phyloP scores from a whole-genome alignment of 352 stramenopile genomes.

The Globisporangium apiculatum region DNA sequence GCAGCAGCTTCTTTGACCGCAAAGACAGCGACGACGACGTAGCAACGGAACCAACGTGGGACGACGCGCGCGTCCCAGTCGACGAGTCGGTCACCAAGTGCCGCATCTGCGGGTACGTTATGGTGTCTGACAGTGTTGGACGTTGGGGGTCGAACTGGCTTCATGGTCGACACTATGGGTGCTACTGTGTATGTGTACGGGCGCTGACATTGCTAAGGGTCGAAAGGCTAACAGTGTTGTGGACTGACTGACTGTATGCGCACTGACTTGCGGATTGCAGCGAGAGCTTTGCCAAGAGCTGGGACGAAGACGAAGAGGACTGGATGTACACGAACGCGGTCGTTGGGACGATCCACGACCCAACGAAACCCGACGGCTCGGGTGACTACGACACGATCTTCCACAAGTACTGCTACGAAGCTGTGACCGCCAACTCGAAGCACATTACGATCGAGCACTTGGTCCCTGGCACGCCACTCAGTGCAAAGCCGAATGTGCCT shows the following conservation, averaged over 20 bases:
- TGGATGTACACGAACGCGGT: conserved; percentile 89
- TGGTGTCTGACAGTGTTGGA: not conserved
- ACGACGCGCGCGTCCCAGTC: conserved; percentile 66
- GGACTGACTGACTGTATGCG: not conserved
- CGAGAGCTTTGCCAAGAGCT: conserved; percentile 77
- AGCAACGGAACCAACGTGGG: conserved; percentile 39
- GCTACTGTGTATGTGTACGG: too few relatives aligned
- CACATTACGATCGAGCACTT: conserved; percentile 67
- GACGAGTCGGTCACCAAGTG: conserved; percentile 76
- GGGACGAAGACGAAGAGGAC: conserved; percentile 86
- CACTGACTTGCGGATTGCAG: conserved; percentile 12
- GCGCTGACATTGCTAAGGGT: too few relatives aligned
- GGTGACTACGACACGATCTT: conserved; percentile 71
- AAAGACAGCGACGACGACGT: conserved; percentile 43
- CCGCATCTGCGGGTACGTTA: conserved; percentile 65
- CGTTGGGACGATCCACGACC: conserved; percentile 62
- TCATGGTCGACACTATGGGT: too few relatives aligned
- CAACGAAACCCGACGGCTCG: conserved; percentile 18
- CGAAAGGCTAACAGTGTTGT: too few relatives aligned
- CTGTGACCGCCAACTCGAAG: conserved; percentile 76
- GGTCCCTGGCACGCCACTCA: conserved; percentile 43
- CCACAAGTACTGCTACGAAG: conserved; percentile 88
- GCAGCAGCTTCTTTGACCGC: conserved; percentile 70
- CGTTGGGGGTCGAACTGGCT: too few relatives aligned
- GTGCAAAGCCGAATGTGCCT: conserved; percentile 18